Evolutionary conservation across 495 filamentous ascomycete species (phyloP).

Genomic region (Penicillium samsonianum): DNA sequence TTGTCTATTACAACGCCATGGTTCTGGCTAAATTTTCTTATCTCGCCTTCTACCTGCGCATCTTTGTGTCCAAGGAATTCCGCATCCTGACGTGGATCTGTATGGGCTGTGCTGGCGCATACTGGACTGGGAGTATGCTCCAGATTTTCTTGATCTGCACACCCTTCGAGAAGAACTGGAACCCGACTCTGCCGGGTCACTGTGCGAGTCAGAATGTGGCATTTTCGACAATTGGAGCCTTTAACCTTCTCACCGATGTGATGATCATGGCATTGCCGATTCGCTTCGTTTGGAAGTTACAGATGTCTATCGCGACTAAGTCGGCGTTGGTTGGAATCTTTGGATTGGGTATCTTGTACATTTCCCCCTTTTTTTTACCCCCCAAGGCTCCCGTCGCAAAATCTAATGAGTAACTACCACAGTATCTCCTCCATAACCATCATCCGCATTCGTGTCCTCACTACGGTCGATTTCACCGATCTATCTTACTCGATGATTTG

Average conservation of each 20-base stretch:
- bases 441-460: slow-evolving; percentile 28
- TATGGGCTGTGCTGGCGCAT: slow-evolving; percentile 34
- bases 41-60: slow-evolving; percentile 53
- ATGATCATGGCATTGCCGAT: slow-evolving; percentile 44
- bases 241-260: slow-evolving; percentile 44
- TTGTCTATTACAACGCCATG: slow-evolving; percentile 39
- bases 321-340: slow-evolving; percentile 24
- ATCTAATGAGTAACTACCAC: not conserved
- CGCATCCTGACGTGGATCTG: slow-evolving; percentile 34
- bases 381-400: not conserved
- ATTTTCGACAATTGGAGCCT: slow-evolving; percentile 30
- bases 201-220: slow-evolving; percentile 27
- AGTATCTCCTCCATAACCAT: slow-evolving; percentile 31
- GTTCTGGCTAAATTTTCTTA: slow-evolving; percentile 51
- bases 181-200: slow-evolving; percentile 15
- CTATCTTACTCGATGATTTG: slow-evolving; percentile 30
- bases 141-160: slow-evolving; percentile 36
- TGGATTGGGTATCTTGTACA: slow-evolving; percentile 24
- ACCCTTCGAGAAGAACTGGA: slow-evolving; percentile 32
- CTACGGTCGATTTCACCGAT: slow-evolving; percentile 22
- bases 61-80: slow-evolving; percentile 45
- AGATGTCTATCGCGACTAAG: slow-evolving; percentile 29
- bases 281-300: slow-evolving; percentile 41
- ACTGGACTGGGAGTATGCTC: slow-evolving; percentile 26
- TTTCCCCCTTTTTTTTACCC: not conserved